These are phyloP conservation scores for Fusarium sp. DNA, from an alignment of 2,329 filamentous ascomycete species.

Conservation along the genomic window DNA sequence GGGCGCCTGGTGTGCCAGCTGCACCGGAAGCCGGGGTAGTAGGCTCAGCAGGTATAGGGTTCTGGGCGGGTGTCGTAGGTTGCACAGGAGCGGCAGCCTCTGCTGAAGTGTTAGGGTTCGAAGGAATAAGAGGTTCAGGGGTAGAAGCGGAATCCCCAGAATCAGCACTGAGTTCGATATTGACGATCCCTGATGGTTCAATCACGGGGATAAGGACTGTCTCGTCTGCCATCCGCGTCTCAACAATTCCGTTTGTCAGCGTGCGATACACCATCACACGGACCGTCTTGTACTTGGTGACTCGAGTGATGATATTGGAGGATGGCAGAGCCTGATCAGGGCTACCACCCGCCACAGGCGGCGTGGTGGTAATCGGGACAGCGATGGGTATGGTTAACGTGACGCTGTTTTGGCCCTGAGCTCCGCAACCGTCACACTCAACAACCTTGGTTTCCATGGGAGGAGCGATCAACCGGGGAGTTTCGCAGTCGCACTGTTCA, in stretches of 20 bases:
- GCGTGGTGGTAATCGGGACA: slow-evolving; percentile 5
- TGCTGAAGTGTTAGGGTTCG: neutral
- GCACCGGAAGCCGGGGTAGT: slow-evolving; percentile 7
- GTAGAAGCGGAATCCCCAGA: neutral
- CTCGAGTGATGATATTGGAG: slow-evolving; percentile 25
- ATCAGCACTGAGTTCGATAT: neutral
- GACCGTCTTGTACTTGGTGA: slow-evolving; percentile 26
- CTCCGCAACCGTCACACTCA: slow-evolving; percentile 43
- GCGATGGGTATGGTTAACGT: slow-evolving; percentile 46
- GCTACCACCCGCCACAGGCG: neutral
- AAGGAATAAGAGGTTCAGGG: neutral
- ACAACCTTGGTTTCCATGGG: slow-evolving; percentile 45
- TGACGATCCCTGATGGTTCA: neutral
- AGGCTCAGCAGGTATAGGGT: slow-evolving; percentile 9
- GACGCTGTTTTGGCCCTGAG: slow-evolving; percentile 40
- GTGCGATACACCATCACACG: slow-evolving; percentile 27
- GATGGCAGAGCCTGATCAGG: slow-evolving; percentile 1
- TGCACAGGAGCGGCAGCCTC: neutral
- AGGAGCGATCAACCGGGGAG: slow-evolving; percentile 26
- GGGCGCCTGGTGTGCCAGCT: slow-evolving; percentile 33
- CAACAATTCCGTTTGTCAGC: slow-evolving; percentile 13
- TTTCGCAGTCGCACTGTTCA: slow-evolving; percentile 43
- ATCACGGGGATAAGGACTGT: slow-evolving; percentile 32
- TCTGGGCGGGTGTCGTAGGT: neutral
- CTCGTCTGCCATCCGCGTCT: slow-evolving; percentile 28